Conservation (phyloP, 192 early-diverging fungal species). For the Podila clonocystis region DNA sequence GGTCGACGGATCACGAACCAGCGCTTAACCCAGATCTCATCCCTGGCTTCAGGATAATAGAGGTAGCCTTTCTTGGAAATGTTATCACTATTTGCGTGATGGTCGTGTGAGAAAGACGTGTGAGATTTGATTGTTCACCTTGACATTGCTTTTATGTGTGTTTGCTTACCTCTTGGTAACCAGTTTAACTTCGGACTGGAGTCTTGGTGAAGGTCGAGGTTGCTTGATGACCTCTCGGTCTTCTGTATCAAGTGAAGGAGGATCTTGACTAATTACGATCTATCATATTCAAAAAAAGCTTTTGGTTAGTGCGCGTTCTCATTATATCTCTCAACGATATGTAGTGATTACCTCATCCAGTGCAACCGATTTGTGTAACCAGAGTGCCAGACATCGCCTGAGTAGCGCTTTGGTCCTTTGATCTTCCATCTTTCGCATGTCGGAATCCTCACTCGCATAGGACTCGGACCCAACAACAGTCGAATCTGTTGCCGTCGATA, state of each 20-base stretch:
- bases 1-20: constrained; percentile 87
- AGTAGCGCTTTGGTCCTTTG: not conserved
- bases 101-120: not conserved
- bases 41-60: constrained; percentile 60
- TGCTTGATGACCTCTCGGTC: constrained; percentile 24
- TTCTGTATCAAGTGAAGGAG: constrained; percentile 29
- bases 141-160: not conserved
- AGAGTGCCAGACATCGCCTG: constrained; percentile 1
- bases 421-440: not conserved
- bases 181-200: constrained; percentile 43
- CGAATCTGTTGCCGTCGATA: constrained; percentile 6
- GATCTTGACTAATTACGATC: constrained; percentile 36
- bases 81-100: constrained; percentile 48
- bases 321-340: not conserved
- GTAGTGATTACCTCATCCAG: constrained; percentile 23
- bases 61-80: constrained; percentile 65
- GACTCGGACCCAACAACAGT: constrained; percentile 1
- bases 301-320: not conserved
- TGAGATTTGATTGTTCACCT: no score
- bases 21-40: constrained; percentile 74
- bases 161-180: constrained; percentile 35
- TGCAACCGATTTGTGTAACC: constrained; percentile 14
- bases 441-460: constrained; percentile 3
- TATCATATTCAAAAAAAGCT: not conserved
- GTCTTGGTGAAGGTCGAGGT: constrained; percentile 30